Conservation (phyloP, 2,329 filamentous ascomycete genomes). For the Diaporthe aspalathi region DNA sequence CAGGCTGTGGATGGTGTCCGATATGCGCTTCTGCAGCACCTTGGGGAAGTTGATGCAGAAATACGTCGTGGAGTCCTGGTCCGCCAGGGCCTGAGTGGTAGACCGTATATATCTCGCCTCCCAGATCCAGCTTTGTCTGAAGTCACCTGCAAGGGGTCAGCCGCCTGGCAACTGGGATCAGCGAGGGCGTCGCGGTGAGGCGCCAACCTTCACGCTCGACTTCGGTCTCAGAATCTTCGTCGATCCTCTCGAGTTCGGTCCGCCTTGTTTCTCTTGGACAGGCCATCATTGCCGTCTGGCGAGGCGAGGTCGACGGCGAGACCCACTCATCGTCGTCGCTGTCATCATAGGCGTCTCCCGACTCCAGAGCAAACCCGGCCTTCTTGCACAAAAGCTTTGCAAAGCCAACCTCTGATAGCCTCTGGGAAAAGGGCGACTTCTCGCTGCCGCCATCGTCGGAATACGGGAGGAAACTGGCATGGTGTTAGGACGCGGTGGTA, state of each 20-base stretch:
- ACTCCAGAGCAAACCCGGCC: neutral
- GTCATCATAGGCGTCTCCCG: neutral
- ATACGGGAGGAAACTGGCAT: conserved; percentile 31
- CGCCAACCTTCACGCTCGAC: neutral
- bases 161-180: neutral
- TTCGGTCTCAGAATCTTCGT: neutral
- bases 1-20: conserved; percentile 32
- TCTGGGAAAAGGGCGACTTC: neutral
- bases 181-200: neutral
- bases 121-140: conserved; percentile 35
- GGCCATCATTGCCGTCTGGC: conserved; percentile 20
- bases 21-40: conserved; percentile 32
- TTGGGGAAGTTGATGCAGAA: conserved; percentile 36
- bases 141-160: conserved; percentile 12
- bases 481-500: neutral
- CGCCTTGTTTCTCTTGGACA: neutral
- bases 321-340: conserved; percentile 27
- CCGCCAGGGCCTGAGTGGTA: conserved; percentile 33
- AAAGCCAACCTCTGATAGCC: conserved; percentile 10
- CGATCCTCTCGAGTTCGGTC: neutral
- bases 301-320: conserved; percentile 34
- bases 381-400: conserved; percentile 31
- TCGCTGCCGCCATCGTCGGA: neutral
- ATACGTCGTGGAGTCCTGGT: conserved; percentile 33
- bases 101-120: conserved; percentile 34